Conservation (phyloP, 495 filamentous ascomycete genomes). For the Neurospora tetraspora region DNA sequence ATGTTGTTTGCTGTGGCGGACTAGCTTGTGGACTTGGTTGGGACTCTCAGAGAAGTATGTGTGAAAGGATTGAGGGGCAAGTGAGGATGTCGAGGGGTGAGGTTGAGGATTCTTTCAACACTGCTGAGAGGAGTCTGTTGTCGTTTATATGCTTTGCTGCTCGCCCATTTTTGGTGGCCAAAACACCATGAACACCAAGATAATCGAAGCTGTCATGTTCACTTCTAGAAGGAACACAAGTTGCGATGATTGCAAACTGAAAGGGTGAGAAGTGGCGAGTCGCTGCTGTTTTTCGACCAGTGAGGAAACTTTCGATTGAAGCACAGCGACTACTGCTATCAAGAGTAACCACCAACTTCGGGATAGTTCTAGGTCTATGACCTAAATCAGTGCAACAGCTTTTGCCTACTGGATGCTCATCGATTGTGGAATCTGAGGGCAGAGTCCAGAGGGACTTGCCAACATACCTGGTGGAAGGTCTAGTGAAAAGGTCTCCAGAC, state of each 20-base stretch:
- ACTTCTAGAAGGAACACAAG: background rate
- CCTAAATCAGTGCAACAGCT: background rate
- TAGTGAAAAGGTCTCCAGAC: background rate
- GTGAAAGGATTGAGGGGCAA: background rate
- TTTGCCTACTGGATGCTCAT: background rate
- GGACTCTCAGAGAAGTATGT: background rate
- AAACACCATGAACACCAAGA: background rate
- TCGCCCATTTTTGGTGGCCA: background rate
- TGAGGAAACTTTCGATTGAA: background rate
- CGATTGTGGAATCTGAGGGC: background rate
- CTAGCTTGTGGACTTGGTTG: background rate
- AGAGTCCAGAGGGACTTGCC: background rate
- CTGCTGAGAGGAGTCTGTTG: background rate
- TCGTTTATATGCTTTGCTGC: background rate
- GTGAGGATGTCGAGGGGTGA: background rate
- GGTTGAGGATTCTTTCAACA: background rate
- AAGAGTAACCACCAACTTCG: background rate
- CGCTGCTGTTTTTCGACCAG: background rate
- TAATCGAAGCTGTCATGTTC: background rate
- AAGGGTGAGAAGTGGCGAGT: background rate
- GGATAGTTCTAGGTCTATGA: background rate
- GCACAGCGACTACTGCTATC: background rate
- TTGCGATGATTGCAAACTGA: background rate
- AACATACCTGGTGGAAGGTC: background rate
- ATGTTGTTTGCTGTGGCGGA: slow-evolving; percentile 4